A percentile compares a stretch with the other conserved stretches of the same genome.
Conservation (phyloP, 495 filamentous ascomycete genomes). For the Lasiosphaeria hispida region DNA sequence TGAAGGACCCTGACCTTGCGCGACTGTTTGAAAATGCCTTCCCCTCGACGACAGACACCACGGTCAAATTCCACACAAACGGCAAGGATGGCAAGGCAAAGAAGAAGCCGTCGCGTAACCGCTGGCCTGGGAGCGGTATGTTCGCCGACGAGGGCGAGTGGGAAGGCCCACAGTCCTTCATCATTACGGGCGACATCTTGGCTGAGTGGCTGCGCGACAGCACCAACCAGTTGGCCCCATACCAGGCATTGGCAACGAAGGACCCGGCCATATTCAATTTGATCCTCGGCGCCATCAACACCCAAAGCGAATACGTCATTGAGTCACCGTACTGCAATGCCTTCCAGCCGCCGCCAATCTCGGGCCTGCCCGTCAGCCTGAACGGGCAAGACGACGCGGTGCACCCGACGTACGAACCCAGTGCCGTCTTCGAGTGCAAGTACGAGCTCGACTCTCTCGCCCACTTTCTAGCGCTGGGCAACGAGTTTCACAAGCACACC, state of each 20-base stretch:
- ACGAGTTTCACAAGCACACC: slow-evolving; percentile 81
- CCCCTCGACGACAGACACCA: slow-evolving; percentile 92
- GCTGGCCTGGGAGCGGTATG: slow-evolving; percentile 4
- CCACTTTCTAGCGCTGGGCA: slow-evolving; percentile 81
- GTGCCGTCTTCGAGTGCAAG: slow-evolving; percentile 94
- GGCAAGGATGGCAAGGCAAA: slow-evolving; percentile 38
- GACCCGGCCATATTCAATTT: slow-evolving; percentile 72
- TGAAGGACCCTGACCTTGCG: slow-evolving; percentile 86
- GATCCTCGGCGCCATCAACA: slow-evolving; percentile 93
- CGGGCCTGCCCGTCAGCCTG: slow-evolving; percentile 61
- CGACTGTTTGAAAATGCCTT: slow-evolving; percentile 97
- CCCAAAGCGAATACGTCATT: slow-evolving; percentile 92
- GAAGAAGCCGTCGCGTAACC: slow-evolving; percentile 14
- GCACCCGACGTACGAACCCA: slow-evolving; percentile 80
- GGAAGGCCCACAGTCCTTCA: slow-evolving; percentile 85
- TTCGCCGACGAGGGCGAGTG: slow-evolving; percentile 57
- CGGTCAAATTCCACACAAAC: slow-evolving; percentile 61
- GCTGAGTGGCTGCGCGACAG: slow-evolving; percentile 98
- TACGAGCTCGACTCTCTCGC: slow-evolving; percentile 97
- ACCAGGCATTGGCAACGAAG: slow-evolving; percentile 77
- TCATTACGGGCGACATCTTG: slow-evolving; percentile 98
- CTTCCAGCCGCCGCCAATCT: slow-evolving; percentile 89
- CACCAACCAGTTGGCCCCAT: slow-evolving; percentile 90
- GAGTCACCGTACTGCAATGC: slow-evolving; percentile 96
- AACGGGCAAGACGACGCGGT: slow-evolving; percentile 82